Evolutionary conservation across 78 protist genomes (phyloP).

Genomic region (Isochrysis galbana): DNA sequence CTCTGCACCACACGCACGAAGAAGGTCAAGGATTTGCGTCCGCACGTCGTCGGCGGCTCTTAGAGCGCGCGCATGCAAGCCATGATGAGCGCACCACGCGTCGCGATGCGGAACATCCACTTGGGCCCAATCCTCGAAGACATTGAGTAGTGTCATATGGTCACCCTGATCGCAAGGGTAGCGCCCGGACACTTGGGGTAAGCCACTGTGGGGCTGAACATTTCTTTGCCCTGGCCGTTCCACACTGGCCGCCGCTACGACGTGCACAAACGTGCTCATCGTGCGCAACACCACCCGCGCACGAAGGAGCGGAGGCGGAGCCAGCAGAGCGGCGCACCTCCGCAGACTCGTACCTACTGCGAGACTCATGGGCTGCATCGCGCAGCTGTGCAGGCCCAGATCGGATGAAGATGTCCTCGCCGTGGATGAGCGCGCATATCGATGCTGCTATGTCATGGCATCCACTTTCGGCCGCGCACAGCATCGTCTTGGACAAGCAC

Average conservation of each 20-base stretch:
- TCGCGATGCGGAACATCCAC: neutral
- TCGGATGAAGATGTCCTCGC: neutral
- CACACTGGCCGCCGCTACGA: no score
- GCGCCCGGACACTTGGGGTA: no score
- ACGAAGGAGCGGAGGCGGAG: no score
- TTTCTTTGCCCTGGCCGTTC: no score
- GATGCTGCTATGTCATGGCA: neutral
- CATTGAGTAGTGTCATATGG: neutral
- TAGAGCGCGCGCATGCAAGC: neutral
- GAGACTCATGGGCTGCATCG: neutral
- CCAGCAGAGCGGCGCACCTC: no score
- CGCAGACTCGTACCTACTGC: neutral
- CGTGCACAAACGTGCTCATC: no score
- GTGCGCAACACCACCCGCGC: no score
- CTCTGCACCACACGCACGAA: neutral
- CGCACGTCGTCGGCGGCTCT: neutral
- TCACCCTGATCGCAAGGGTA: conserved; percentile 63
- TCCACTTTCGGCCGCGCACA: neutral
- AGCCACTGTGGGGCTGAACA: no score
- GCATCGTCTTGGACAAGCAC: neutral
- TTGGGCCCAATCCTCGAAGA: neutral
- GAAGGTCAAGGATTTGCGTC: neutral
- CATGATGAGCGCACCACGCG: neutral
- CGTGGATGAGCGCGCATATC: neutral
- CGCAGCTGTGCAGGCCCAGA: neutral